phyloP scores from a whole-genome alignment of 139 green algal genomes.

The Chlorella sp. region DNA sequence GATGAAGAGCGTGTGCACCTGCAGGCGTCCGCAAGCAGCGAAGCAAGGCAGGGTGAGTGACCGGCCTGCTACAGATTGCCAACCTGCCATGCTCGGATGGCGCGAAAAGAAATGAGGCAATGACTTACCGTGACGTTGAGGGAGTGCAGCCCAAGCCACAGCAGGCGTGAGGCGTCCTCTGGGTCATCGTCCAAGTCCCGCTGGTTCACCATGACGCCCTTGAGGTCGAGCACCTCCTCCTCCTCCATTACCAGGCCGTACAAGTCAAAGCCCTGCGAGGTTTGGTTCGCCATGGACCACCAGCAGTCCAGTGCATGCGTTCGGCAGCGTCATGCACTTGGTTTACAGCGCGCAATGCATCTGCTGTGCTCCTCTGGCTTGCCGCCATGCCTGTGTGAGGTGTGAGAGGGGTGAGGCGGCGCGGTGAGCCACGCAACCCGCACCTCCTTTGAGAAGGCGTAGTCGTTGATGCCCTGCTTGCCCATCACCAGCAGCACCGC shows the following conservation, averaged over 20 bases:
- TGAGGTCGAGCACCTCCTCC: slow-evolving; percentile 8
- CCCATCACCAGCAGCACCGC: neutral
- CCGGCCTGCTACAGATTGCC: too few relatives aligned
- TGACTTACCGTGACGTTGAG: slow-evolving; percentile 15
- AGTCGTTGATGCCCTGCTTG: neutral
- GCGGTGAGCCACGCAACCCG: too few relatives aligned
- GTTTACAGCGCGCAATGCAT: too few relatives aligned
- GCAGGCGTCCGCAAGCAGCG: neutral
- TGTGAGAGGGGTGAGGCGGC: too few relatives aligned
- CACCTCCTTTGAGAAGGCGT: neutral
- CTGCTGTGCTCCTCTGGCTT: too few relatives aligned
- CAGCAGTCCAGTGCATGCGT: too few relatives aligned
- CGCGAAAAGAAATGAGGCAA: too few relatives aligned
- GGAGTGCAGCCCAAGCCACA: slow-evolving; percentile 4
- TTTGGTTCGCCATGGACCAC: too few relatives aligned
- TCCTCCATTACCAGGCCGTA: slow-evolving; percentile 3
- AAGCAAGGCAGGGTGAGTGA: neutral
- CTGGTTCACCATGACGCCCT: slow-evolving; percentile 16
- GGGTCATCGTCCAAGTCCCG: slow-evolving; percentile 17
- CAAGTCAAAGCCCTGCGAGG: slow-evolving; percentile 1
- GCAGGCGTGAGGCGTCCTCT: slow-evolving; percentile 7
- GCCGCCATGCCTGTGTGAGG: neutral
- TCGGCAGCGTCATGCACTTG: too few relatives aligned
- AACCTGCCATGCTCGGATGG: too few relatives aligned
- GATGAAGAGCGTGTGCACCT: slow-evolving; percentile 32